These are phyloP conservation scores for Pleurotus eryngii DNA, from an alignment of 768 basidiomycete species.

Conservation along the genomic window DNA sequence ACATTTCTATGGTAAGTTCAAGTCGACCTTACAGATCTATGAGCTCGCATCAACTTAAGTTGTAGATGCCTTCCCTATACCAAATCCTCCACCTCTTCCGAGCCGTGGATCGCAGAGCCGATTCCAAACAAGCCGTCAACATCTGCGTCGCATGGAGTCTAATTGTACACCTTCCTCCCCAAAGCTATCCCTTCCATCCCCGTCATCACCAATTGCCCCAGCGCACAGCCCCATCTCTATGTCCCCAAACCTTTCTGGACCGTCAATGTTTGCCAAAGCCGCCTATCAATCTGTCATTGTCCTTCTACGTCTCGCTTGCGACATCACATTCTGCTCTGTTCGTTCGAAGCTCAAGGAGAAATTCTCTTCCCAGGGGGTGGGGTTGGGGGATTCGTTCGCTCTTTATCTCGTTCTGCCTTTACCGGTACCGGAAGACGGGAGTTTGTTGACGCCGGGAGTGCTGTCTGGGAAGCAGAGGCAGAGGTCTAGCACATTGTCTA, in stretches of 20 bases:
- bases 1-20: slow-evolving; percentile 29
- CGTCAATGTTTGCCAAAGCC: slow-evolving; percentile 57
- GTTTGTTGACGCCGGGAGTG: slow-evolving; percentile 8
- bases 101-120: neutral
- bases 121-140: slow-evolving; percentile 11
- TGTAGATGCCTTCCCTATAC: slow-evolving; percentile 29
- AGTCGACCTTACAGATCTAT: neutral
- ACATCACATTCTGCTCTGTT: slow-evolving; percentile 47
- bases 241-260: slow-evolving; percentile 20
- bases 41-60: slow-evolving; percentile 2
- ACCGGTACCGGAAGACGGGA: slow-evolving; percentile 5
- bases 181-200: slow-evolving; percentile 36
- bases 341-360: slow-evolving; percentile 61
- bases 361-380: slow-evolving; percentile 51
- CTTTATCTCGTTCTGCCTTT: slow-evolving; percentile 49
- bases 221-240: slow-evolving; percentile 22
- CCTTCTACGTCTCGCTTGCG: slow-evolving; percentile 51
- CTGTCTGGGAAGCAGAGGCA: slow-evolving; percentile 15
- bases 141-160: slow-evolving; percentile 13
- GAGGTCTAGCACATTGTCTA: slow-evolving; percentile 26
- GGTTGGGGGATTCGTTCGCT: slow-evolving; percentile 51
- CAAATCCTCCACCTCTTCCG: neutral
- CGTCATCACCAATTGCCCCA: slow-evolving; percentile 15
- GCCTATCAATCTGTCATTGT: slow-evolving; percentile 59
- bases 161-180: slow-evolving; percentile 20